Evolutionary conservation across 495 filamentous ascomycete species (phyloP).

Genomic region (Sabuloglossum arenarium): DNA sequence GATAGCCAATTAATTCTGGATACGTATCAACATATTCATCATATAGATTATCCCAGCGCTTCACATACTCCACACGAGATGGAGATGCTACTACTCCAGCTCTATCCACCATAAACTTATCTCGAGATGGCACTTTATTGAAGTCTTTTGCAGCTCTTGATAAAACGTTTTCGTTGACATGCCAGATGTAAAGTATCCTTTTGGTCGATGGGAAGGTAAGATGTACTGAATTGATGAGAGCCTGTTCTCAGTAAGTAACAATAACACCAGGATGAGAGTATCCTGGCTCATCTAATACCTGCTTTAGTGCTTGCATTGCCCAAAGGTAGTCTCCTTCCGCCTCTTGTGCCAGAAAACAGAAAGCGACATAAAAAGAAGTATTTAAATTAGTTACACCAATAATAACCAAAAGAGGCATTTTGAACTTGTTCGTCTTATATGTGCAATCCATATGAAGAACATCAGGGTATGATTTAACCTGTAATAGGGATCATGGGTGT

Average conservation of each 20-base stretch:
- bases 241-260: background rate
- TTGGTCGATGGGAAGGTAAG: background rate
- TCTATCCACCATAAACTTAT: background rate
- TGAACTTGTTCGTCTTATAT: slow-evolving; percentile 11
- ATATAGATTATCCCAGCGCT: background rate
- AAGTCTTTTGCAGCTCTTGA: background rate
- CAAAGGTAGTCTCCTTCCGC: background rate
- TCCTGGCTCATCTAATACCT: background rate
- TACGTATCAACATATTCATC: too few species aligned
- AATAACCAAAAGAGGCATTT: background rate
- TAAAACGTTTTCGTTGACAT: slow-evolving; percentile 1
- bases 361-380: background rate
- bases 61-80: background rate
- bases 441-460: slow-evolving; percentile 8
- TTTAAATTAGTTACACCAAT: background rate
- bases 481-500: slow-evolving; percentile 9
- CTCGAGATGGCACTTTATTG: background rate
- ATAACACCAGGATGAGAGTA: background rate
- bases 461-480: slow-evolving; percentile 11
- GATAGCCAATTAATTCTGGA: background rate
- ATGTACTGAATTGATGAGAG: background rate
- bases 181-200: slow-evolving; percentile 1
- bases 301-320: background rate
- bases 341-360: background rate
- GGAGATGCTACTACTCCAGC: background rate